These are phyloP conservation scores for Talaromyces liani DNA, from an alignment of 495 filamentous ascomycete genomes.

Conservation along the genomic window DNA sequence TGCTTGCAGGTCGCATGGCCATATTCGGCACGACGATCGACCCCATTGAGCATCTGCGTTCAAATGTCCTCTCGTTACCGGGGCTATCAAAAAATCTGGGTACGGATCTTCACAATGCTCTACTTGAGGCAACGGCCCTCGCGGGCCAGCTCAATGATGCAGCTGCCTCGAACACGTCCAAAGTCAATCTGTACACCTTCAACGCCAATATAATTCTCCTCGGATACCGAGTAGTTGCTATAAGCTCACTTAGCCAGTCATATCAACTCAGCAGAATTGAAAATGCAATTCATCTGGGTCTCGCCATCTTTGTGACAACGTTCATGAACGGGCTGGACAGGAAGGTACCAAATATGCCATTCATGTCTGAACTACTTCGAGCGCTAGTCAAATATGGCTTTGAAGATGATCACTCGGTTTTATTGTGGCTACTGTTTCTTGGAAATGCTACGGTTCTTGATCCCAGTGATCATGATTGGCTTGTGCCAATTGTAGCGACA, in stretches of 20 bases:
- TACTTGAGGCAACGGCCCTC: background rate
- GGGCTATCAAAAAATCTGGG: background rate
- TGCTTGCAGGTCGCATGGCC: background rate
- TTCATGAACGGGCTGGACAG: constrained; percentile 2
- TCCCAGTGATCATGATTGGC: background rate
- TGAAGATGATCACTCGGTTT: background rate
- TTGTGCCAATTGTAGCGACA: background rate
- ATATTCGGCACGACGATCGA: background rate
- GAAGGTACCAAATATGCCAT: background rate
- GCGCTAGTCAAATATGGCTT: background rate
- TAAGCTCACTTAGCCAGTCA: background rate
- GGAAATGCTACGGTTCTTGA: background rate
- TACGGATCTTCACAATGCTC: background rate
- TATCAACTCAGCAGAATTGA: background rate
- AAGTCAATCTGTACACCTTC: background rate
- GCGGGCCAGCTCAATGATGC: constrained; percentile 1
- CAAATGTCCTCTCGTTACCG: background rate
- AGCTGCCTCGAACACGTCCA: background rate
- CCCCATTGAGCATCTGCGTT: background rate
- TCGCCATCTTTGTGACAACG: background rate
- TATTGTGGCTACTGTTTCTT: constrained; percentile 4
- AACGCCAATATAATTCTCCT: background rate
- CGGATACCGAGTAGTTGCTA: background rate
- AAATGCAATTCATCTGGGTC: constrained; percentile 4
- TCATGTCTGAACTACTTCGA: background rate